Evolutionary conservation across 306 rosid genomes (phyloP), one percentile per base, ranked within the genome.

Genomic region (Prinsepia uniflora): DNA sequence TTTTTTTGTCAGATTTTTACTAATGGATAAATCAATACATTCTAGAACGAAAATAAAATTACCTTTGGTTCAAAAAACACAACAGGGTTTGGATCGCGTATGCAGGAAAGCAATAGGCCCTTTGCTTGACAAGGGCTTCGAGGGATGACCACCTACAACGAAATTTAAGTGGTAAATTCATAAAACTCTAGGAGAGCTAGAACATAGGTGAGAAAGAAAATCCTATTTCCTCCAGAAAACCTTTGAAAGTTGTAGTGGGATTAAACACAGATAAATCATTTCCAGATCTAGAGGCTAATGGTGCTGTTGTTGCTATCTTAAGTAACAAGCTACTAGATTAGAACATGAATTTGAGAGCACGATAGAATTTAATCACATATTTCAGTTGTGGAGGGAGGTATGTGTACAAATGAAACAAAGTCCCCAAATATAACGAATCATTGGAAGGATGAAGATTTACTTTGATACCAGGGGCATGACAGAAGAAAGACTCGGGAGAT

Each of bases 51-150:
- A 64, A 61, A 74, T 71, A 0, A 45, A 73, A 78, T 61, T 72
- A 91, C 99, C 97, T 89, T 94, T 22, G 99, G 99, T 79, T 94
- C 99, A 44, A 94, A 91, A 82, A 91, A 94, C 68, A 94, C 86
- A 57, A 94, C 70, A 58, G 99, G 99, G 82, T 94, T 94, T 57
- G 92, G 96, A 82, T 94, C 96, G 36, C 99, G 87, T 20, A 94
- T 87, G 83, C 88, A 77, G 41, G 99, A 94, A 42, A 94, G 86
- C 73, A 94, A 65, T 65, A 94, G 82, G 52, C 97, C 99, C 82
- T 94, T 94, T 19, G 97, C 99, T 83, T 94, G 84, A 48, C 69
- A 75, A 42, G 99, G 99, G 79, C 96, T 94, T 73, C 99, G 90
- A 50, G 99, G 99, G 82, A 94, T 89, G 64, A 94, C 96, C 53